Evolutionary conservation across 352 stramenopile genomes (phyloP).

Genomic region (Aphanomyces stellatus): DNA sequence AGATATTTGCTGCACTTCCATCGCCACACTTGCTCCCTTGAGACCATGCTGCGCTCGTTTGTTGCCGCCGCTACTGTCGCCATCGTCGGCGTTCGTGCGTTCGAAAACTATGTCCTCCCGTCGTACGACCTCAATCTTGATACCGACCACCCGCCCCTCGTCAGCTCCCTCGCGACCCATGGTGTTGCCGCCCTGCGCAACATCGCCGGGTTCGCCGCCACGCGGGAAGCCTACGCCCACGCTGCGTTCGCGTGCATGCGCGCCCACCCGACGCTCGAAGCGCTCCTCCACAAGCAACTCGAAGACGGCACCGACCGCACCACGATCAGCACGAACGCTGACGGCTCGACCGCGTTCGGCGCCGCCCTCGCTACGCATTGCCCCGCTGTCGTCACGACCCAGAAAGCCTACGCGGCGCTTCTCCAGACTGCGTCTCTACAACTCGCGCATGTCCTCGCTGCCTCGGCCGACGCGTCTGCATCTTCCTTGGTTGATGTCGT

Average conservation of each 20-base stretch:
- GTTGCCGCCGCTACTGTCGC: too few relatives aligned
- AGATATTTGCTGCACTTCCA: too few relatives aligned
- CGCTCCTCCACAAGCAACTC: conserved; percentile 20
- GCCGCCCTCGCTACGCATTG: conserved; percentile 10
- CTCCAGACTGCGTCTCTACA: neutral
- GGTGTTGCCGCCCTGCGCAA: conserved; percentile 23
- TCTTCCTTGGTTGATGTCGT: conserved; percentile 19
- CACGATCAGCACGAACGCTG: conserved; percentile 26
- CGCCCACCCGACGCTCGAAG: neutral
- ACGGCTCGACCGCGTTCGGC: conserved; percentile 14
- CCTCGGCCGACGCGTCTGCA: neutral
- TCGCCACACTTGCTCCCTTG: too few relatives aligned
- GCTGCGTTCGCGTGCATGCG: conserved; percentile 18
- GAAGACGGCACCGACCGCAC: conserved; percentile 20
- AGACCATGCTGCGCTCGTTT: too few relatives aligned
- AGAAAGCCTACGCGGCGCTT: conserved; percentile 10
- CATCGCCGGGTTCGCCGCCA: conserved; percentile 20
- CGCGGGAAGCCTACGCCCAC: conserved; percentile 14
- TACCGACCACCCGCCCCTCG: neutral
- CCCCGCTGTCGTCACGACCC: conserved; percentile 10
- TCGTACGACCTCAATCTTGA: neutral
- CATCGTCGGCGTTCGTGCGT: neutral
- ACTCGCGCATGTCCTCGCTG: conserved; percentile 3
- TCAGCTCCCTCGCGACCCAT: conserved; percentile 19
- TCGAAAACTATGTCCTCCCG: neutral